A percentile compares a stretch with the other conserved stretches of the same genome.
Conservation (phyloP, 306 rosid genomes). For the Trifolium repens region DNA sequence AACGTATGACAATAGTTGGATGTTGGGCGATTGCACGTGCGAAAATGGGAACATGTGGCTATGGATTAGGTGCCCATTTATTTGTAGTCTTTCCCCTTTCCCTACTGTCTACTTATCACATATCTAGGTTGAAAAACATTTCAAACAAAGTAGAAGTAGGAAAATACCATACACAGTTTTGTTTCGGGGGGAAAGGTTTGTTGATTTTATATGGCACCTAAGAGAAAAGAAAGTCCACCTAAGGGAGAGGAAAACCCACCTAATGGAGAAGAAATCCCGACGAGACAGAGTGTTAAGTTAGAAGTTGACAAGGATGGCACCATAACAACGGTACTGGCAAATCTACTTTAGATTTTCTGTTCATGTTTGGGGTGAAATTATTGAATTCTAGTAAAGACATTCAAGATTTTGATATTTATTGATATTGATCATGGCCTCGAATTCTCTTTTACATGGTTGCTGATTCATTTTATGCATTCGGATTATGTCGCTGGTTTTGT, state of each 20-base stretch:
- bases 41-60: conserved; percentile 30
- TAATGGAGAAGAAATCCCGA: conserved; percentile 17
- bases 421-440: conserved; percentile 1
- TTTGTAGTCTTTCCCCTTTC: neutral
- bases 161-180: conserved; percentile 6
- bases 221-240: neutral
- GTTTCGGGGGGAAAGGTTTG: neutral
- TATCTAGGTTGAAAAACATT: conserved; percentile 17
- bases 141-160: neutral
- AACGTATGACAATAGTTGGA: neutral
- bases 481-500: too few relatives aligned
- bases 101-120: neutral
- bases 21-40: conserved; percentile 6
- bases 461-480: neutral
- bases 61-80: neutral
- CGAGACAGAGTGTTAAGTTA: conserved; percentile 14
- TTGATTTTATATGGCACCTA: conserved; percentile 5
- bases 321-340: neutral
- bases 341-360: conserved; percentile 20
- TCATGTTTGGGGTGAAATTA: neutral
- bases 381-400: conserved; percentile 1
- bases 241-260: too few relatives aligned
- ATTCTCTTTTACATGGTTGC: neutral
- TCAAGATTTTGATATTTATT: conserved; percentile 17
- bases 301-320: conserved; percentile 17